phyloP scores from a whole-genome alignment of 331 rosid species.

The Cydonia oblonga region DNA sequence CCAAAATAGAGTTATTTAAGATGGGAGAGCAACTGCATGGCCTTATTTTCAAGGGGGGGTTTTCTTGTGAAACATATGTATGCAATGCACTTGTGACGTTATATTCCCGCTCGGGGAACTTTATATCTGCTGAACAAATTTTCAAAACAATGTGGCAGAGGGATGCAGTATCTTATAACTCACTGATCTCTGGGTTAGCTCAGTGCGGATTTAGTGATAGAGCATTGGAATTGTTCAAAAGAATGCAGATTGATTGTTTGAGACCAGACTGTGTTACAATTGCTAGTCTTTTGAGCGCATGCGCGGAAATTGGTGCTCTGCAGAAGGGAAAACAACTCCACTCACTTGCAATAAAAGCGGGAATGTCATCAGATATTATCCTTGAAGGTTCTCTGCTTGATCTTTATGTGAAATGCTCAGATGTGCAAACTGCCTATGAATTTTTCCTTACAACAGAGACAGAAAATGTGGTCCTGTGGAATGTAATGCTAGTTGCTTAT shows the following conservation, averaged over 20 bases:
- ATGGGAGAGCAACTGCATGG: conserved; percentile 71
- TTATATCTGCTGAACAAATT: conserved; percentile 47
- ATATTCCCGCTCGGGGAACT: conserved; percentile 51
- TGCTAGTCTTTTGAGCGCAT: conserved; percentile 76
- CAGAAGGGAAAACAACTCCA: conserved; percentile 64
- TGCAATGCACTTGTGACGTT: conserved; percentile 81
- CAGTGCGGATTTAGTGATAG: conserved; percentile 50
- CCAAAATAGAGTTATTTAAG: conserved; percentile 36
- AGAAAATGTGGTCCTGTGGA: conserved; percentile 78
- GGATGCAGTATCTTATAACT: conserved; percentile 76
- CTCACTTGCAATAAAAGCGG: conserved; percentile 63
- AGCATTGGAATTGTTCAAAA: conserved; percentile 52
- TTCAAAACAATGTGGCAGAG: conserved; percentile 45
- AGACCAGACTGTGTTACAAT: conserved; percentile 72
- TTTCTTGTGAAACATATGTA: conserved; percentile 57
- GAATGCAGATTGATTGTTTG: conserved; percentile 52
- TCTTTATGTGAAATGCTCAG: conserved; percentile 80
- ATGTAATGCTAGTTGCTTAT: conserved; percentile 80
- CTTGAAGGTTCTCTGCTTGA: conserved; percentile 83
- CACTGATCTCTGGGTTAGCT: conserved; percentile 75
- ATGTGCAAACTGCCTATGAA: conserved; percentile 49
- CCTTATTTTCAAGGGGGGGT: conserved; percentile 61
- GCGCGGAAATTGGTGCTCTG: conserved; percentile 52
- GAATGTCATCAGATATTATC: conserved; percentile 65
- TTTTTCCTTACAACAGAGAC: conserved; percentile 65